Conservation (phyloP, 805 yeast species). For the Kuraishia ogatae region DNA sequence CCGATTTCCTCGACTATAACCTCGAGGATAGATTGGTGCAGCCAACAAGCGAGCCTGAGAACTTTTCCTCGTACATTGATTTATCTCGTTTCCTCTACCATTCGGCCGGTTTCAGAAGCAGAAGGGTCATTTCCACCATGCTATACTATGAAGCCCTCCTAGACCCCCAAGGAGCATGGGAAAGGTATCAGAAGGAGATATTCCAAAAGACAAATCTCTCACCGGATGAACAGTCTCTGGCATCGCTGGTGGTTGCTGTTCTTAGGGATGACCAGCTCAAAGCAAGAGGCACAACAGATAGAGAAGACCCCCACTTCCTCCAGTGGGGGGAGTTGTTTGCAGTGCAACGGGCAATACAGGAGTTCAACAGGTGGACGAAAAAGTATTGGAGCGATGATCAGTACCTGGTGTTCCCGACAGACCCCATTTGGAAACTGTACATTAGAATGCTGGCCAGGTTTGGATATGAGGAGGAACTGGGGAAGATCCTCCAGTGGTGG, state of each 20-base stretch:
- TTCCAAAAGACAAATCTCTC: constrained; percentile 9
- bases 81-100: not conserved
- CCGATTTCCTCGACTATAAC: not conserved
- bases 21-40: not conserved
- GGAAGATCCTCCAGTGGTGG: constrained; percentile 47
- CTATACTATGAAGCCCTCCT: constrained; percentile 21
- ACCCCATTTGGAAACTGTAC: constrained; percentile 42
- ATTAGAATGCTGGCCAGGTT: constrained; percentile 39
- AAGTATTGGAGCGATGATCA: constrained; percentile 22
- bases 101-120: not conserved
- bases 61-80: not conserved
- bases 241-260: constrained; percentile 43
- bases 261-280: constrained; percentile 8
- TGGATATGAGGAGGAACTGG: constrained; percentile 38
- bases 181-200: constrained; percentile 15
- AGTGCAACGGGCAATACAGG: constrained; percentile 50
- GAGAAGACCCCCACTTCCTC: not conserved
- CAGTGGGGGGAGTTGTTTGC: constrained; percentile 47
- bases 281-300: constrained; percentile 10
- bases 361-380: constrained; percentile 36
- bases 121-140: constrained; percentile 6
- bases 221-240: constrained; percentile 22
- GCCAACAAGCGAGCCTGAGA: not conserved
- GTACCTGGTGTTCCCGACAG: constrained; percentile 33
- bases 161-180: constrained; percentile 21